Evolutionary conservation across 768 basidiomycete genomes (phyloP).

Genomic region (Hirschioporus abietinus): DNA sequence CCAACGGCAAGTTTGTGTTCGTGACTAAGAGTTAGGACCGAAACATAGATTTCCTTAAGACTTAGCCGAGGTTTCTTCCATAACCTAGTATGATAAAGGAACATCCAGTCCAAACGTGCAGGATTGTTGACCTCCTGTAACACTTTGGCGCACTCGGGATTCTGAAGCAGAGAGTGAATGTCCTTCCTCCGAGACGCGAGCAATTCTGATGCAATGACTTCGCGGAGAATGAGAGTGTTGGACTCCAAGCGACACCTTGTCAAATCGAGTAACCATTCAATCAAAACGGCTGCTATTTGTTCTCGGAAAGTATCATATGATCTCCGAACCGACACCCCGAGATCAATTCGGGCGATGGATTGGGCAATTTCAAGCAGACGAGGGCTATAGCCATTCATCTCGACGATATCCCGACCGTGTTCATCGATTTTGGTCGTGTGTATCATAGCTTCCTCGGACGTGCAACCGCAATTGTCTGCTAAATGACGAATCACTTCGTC

Average conservation of each 20-base stretch:
- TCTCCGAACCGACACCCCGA: constrained; percentile 84
- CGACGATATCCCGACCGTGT: constrained; percentile 76
- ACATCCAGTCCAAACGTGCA: constrained; percentile 66
- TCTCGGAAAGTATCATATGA: constrained; percentile 88
- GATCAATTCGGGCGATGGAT: constrained; percentile 78
- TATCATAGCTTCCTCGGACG: constrained; percentile 51
- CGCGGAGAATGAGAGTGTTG: constrained; percentile 63
- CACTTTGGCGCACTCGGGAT: constrained; percentile 26
- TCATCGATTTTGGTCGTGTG: constrained; percentile 65
- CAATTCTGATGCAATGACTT: constrained; percentile 67
- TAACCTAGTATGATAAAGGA: constrained; percentile 75
- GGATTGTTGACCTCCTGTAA: constrained; percentile 40
- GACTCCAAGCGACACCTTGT: constrained; percentile 65
- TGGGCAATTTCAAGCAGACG: constrained; percentile 73
- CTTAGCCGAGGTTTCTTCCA: constrained; percentile 83
- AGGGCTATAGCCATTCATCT: constrained; percentile 51
- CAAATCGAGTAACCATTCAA: constrained; percentile 82
- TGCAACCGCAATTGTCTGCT: constrained; percentile 45
- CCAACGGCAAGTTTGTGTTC: constrained; percentile 76
- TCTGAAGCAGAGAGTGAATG: constrained; percentile 37
- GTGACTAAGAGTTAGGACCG: constrained; percentile 63
- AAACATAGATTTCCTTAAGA: constrained; percentile 78
- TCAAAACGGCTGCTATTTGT: constrained; percentile 74
- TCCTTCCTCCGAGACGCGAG: constrained; percentile 56
- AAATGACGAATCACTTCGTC: constrained; percentile 79